Percentiles rank a stretch among this genome's conserved stretches.
phyloP scores from a whole-genome alignment of 2,329 filamentous ascomycete genomes.

The Trichoderma gracile region DNA sequence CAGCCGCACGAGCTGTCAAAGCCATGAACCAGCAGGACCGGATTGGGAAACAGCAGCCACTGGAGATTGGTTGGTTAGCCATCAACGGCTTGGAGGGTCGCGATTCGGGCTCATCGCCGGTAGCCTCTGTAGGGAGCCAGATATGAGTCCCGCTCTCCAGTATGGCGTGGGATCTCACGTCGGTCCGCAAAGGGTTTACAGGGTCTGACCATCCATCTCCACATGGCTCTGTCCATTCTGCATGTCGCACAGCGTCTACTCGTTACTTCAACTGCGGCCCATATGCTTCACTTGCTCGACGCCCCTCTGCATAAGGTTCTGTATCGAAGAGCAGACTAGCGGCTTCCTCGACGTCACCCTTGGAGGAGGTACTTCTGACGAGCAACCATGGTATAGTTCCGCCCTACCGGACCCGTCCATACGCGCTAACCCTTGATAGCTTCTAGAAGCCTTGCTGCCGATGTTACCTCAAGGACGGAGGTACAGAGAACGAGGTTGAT shows the following conservation, averaged over 20 bases:
- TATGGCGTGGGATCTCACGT: background rate
- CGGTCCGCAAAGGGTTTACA: background rate
- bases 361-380: slow-evolving; percentile 13
- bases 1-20: slow-evolving; percentile 15
- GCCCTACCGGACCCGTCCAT: slow-evolving; percentile 22
- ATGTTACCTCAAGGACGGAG: background rate
- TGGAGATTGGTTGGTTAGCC: background rate
- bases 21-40: background rate
- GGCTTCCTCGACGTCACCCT: slow-evolving; percentile 15
- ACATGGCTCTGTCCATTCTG: slow-evolving; percentile 6
- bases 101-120: background rate
- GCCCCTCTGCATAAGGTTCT: slow-evolving; percentile 10
- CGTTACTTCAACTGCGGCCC: background rate
- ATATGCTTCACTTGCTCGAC: slow-evolving; percentile 2
- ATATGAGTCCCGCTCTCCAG: background rate
- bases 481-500: slow-evolving; percentile 6
- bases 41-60: background rate
- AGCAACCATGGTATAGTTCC: slow-evolving; percentile 6
- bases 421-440: slow-evolving; percentile 16
- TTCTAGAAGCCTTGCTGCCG: slow-evolving; percentile 24
- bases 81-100: background rate
- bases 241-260: slow-evolving; percentile 15
- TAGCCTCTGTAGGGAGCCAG: background rate
- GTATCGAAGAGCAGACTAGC: background rate
- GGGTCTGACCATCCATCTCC: slow-evolving; percentile 12